Percentiles rank a stretch among this genome's conserved stretches.
phyloP scores from a whole-genome alignment of 306 rosid genomes.

The Pyrus pyrifolia region DNA sequence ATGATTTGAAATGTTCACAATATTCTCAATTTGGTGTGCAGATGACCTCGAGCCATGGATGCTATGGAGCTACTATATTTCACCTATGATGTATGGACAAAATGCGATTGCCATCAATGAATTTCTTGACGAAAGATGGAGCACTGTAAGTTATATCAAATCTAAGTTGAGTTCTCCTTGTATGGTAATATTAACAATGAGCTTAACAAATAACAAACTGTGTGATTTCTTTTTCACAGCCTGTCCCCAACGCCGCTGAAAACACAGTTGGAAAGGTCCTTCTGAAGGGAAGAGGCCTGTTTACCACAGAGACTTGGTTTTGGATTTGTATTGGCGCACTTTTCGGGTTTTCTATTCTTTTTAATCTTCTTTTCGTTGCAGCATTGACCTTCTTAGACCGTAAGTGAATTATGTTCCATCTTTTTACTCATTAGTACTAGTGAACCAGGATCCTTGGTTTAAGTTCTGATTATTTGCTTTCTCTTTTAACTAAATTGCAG shows the following conservation, averaged over 20 bases:
- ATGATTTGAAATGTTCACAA: not conserved
- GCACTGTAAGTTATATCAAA: slow-evolving; percentile 24
- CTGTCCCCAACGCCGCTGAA: slow-evolving; percentile 14
- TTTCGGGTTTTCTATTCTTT: slow-evolving; percentile 32
- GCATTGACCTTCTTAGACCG: slow-evolving; percentile 53
- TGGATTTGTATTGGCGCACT: slow-evolving; percentile 50
- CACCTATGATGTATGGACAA: slow-evolving; percentile 49
- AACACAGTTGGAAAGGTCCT: not conserved
- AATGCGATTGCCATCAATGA: slow-evolving; percentile 50
- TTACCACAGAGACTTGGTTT: slow-evolving; percentile 22
- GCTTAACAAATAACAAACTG: not conserved
- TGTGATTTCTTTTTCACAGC: not conserved
- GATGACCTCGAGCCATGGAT: slow-evolving; percentile 43
- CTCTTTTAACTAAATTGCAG: not conserved
- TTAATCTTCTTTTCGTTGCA: slow-evolving; percentile 43
- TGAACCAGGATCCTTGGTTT: not conserved
- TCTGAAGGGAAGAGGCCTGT: not conserved
- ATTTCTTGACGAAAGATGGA: slow-evolving; percentile 50
- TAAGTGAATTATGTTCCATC: slow-evolving; percentile 15
- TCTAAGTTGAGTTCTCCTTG: not conserved
- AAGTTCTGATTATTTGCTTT: not conserved
- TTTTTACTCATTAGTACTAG: not conserved
- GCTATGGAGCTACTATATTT: slow-evolving; percentile 52
- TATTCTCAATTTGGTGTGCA: slow-evolving; percentile 5
- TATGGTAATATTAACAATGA: not conserved